phyloP scores from a whole-genome alignment of 1,139 yeast genomes.

The Blastobotrys raffinosifermentans region DNA sequence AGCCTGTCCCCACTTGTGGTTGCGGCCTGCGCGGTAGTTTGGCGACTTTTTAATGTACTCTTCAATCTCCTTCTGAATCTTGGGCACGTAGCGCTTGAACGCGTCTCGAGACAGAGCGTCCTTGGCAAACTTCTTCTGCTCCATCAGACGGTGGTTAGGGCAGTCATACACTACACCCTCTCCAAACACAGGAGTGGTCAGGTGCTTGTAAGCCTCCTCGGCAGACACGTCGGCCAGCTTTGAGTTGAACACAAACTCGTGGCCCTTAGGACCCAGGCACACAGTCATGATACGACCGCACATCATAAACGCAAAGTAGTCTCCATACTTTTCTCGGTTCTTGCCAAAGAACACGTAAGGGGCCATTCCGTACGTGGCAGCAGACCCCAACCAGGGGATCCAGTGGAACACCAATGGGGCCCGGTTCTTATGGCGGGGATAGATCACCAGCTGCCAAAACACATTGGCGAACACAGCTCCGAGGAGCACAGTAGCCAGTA shows the following conservation, averaged over 20 bases:
- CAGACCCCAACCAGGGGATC: conserved; percentile 95
- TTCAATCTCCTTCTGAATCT: conserved; percentile 70
- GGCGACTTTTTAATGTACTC: conserved; percentile 53
- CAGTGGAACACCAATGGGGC: conserved; percentile 85
- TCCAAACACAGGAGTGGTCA: conserved; percentile 97
- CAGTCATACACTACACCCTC: conserved; percentile 96
- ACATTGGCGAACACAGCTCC: conserved; percentile 49
- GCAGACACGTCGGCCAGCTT: conserved; percentile 88
- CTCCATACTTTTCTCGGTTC: conserved; percentile 80
- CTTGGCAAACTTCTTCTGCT: conserved; percentile 95
- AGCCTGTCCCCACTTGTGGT: conserved; percentile 45
- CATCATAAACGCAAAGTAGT: conserved; percentile 81
- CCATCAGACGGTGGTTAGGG: conserved; percentile 91
- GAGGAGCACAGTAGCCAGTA: conserved; percentile 26
- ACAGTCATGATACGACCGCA: conserved; percentile 94
- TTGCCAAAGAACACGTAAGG: conserved; percentile 84
- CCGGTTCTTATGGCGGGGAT: conserved; percentile 48
- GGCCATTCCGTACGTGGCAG: conserved; percentile 80
- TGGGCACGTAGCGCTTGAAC: conserved; percentile 80
- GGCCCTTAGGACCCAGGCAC: conserved; percentile 94
- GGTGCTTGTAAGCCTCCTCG: conserved; percentile 89
- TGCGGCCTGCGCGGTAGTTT: conserved; percentile 34
- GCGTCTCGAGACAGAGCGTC: conserved; percentile 81
- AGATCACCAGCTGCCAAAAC: conserved; percentile 63
- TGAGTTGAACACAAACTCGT: conserved; percentile 91